Base-by-base conservation (phyloP, 441 rosid genomes). In the Pelargonium myrrhifolium region DNA sequence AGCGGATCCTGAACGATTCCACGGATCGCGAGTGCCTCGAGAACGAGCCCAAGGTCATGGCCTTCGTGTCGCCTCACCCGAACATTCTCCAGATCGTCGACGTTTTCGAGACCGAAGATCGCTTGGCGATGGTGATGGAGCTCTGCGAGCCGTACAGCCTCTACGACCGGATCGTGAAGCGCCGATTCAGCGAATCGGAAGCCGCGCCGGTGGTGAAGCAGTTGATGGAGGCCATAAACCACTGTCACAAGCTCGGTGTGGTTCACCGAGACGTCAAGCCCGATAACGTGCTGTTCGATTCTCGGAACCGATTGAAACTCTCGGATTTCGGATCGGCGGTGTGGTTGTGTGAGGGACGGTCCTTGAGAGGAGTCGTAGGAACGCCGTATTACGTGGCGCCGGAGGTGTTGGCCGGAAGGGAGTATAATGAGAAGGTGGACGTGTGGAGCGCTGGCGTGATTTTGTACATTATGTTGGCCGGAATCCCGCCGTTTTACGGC, bases 371-470 rank as follows among this genome's bases (percentile, higher is more conserved):
- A 7, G 64, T 85, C 0, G 89, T 87, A 0, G 92, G 92, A 3
- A 87, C 92, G 59, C 92, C 93, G 47, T 86, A 87, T 62, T 87
- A 87, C 43, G 83, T 87, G 0, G 89, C 90, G 9, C 90, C 87
- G 67, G 93, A 87, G 79, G 90, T 87, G 31, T 76, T 87, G 49
- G 75, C 76, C 80, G 90, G 89, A 65, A 77, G 78, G 70, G 85
- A 81, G 40, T 87, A 85, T 51, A 71, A 72, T 2, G 93, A 85
- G 79, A 87, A 87, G 69, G 86, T 83, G 3, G 90, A 87, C 24
- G 76, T 87, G 53, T 87, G 90, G 93, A 87, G 93, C 72, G 84
- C 77, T 0, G 90, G 90, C 0, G 86, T 85, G 0, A 80, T 87
- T 62, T 64, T 87, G 5, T 87, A 85, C 70, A 77, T 81, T 18